Evolutionary conservation across 768 basidiomycete species (phyloP), one percentile per base, ranked within the genome.

Genomic region (Phanerochaete sordida): DNA sequence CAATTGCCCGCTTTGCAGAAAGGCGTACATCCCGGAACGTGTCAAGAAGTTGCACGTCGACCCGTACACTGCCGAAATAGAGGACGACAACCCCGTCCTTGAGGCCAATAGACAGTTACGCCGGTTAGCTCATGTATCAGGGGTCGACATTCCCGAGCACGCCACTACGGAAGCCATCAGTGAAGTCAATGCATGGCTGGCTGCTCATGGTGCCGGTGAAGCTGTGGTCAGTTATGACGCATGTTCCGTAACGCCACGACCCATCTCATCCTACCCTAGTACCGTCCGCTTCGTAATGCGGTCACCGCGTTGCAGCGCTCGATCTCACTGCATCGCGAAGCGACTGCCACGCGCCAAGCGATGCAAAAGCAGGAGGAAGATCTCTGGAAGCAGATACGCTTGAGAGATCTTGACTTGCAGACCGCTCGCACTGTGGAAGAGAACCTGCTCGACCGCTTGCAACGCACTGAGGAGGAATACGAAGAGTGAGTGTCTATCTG

Each of bases 41-140:
- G 73, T 84, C 67, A 87, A 86, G 74, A 86, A 81, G 67, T 73
- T 90, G n/a, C 85, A 88, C 70, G 81, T 90, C 65, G 86, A 84
- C 64, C 65, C 64, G 31, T 65, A 61, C 49, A 53, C 62, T 6
- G 59, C 64, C 5, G 31, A 44, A 27, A 57, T 35, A 27, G 55
- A 43, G 16, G 58, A 60, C 23, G 49, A 63, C n/a, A 48, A 35
- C 26, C 39, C 39, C 19, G 46, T 46, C 7, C 23, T 62, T 49
- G 65, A 67, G 26, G 66, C 66, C 30, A 56, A 46, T 24, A 62
- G 68, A n/a, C 64, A 75, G 1, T 68, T 78, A 21, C 69, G 73
- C 37, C 75, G 73, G 49, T 63, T 79, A 11, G 72, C 68, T 5
- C 64, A 74, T 44, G 69, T 71, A n/a, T 77, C 74, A 35, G 68